Base-by-base conservation (phyloP, 176 grass and related monocot species). In the Guadua angustifolia region DNA sequence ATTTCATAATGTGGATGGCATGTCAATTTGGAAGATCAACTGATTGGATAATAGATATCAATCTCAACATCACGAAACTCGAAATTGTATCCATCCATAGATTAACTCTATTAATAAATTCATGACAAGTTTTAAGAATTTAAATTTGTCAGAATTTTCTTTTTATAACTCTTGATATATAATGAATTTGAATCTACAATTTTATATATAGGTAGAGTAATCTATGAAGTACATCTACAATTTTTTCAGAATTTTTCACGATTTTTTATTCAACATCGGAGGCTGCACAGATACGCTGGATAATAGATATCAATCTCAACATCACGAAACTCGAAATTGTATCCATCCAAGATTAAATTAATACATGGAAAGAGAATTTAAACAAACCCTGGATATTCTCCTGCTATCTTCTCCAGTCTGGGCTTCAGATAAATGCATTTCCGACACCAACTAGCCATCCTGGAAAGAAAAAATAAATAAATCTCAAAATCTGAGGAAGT, bases 381-480 rank as follows among this genome's bases (percentile, higher is more conserved):
- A 36, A 91, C 84, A 2, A 42, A 99, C 96, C 91, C 87, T 74
- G 91, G 96, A 58, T 63, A 85, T 84, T 99, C 91, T 12, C 89
- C 89, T 66, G 96, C 91, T n/a, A 95, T 80, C 84, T 99, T 99
- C 94, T 99, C 96, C 73, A 99, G 77, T 80, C 88, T 95, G 51
- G 96, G 93, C 86, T 88, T 94, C 52, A 95, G 79, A 90, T 99
- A 99, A 32, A 99, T 99, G 89, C 93, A 99, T 88, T 99, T 99
- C 66, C 93, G 81, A 57, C 96, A 95, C 96, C 96, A 99, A 62
- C 72, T 62, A 43, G 96, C 93, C 93, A 95, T 95, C 96, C 96
- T 99, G 55, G 17, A 1, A 80, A 82, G 35, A 77, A 83, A 17
- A 85, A 69, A 12, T 6, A n/a, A 29, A 29, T n/a, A 44, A 63